These are phyloP conservation scores for Rhododendron griersonianum DNA, from an alignment of 148 eudicot species.

Conservation along the genomic window DNA sequence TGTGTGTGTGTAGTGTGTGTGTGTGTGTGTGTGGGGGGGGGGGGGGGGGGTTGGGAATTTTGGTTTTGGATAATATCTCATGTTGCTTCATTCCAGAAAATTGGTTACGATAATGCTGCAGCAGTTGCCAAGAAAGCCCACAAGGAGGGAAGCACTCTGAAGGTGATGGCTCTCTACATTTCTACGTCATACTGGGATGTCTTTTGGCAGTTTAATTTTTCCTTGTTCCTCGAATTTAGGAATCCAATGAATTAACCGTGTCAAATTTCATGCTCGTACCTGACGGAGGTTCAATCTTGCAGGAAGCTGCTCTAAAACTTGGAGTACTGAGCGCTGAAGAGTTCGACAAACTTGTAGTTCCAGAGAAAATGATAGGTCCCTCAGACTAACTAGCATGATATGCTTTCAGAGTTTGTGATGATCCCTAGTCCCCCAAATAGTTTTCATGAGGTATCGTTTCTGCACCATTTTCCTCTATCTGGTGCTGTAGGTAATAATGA, in stretches of 20 bases:
- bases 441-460: background rate
- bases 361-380: slow-evolving; percentile 97
- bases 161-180: slow-evolving; percentile 35
- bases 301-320: slow-evolving; percentile 87
- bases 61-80: slow-evolving; percentile 3
- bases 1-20: background rate
- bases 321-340: slow-evolving; percentile 84
- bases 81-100: slow-evolving; percentile 48
- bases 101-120: slow-evolving; percentile 98
- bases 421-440: background rate
- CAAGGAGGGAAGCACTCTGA: slow-evolving; percentile 83
- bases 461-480: background rate
- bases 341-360: slow-evolving; percentile 75
- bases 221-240: background rate
- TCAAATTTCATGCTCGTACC: background rate
- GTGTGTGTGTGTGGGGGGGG: background rate
- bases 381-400: slow-evolving; percentile 30
- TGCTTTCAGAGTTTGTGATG: background rate
- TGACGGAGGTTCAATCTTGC: slow-evolving; percentile 22
- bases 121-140: slow-evolving; percentile 95
- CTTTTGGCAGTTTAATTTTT: background rate
- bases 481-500: background rate
- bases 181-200: background rate
- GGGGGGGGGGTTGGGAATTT: background rate
- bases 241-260: background rate